phyloP scores from a whole-genome alignment of 2,329 filamentous ascomycete genomes.

The Claviceps monticola region DNA sequence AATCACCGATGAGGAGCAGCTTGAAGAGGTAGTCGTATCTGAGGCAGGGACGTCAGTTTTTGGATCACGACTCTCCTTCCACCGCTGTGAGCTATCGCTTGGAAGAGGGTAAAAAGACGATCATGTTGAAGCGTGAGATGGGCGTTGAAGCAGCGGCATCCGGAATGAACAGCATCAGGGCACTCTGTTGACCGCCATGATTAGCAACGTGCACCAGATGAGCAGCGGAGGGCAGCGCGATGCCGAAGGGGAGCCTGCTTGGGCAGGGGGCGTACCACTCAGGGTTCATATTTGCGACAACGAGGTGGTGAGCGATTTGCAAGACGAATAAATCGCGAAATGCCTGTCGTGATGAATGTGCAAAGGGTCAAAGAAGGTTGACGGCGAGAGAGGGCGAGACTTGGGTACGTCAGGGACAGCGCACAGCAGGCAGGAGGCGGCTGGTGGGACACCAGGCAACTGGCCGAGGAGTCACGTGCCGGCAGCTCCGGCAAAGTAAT shows the following conservation, averaged over 20 bases:
- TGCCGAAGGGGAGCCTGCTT: slow-evolving; percentile 10
- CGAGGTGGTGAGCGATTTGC: slow-evolving; percentile 1
- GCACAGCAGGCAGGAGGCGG: slow-evolving; percentile 6
- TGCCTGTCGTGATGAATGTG: slow-evolving; percentile 14
- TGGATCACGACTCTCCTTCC: neutral
- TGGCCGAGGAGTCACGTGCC: slow-evolving; percentile 17
- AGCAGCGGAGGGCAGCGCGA: slow-evolving; percentile 10
- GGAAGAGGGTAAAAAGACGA: no score
- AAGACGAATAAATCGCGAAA: slow-evolving; percentile 5
- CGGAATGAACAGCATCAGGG: neutral
- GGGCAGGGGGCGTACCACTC: slow-evolving; percentile 59
- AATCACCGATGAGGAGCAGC: slow-evolving; percentile 99
- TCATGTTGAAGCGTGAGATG: neutral
- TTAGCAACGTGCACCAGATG: slow-evolving; percentile 9
- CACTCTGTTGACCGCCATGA: slow-evolving; percentile 2
- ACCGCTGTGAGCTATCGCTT: neutral
- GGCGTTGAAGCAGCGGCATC: neutral
- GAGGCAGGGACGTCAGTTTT: slow-evolving; percentile 13
- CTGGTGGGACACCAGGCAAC: slow-evolving; percentile 7
- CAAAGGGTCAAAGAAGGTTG: slow-evolving; percentile 11
- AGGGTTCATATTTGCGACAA: slow-evolving; percentile 62
- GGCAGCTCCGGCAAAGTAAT: neutral
- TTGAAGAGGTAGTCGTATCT: slow-evolving; percentile 99
- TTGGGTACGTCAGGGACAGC: slow-evolving; percentile 21
- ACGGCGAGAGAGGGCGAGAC: slow-evolving; percentile 10